phyloP scores from a whole-genome alignment of 768 basidiomycete genomes.

The Coprinopsis sp. region DNA sequence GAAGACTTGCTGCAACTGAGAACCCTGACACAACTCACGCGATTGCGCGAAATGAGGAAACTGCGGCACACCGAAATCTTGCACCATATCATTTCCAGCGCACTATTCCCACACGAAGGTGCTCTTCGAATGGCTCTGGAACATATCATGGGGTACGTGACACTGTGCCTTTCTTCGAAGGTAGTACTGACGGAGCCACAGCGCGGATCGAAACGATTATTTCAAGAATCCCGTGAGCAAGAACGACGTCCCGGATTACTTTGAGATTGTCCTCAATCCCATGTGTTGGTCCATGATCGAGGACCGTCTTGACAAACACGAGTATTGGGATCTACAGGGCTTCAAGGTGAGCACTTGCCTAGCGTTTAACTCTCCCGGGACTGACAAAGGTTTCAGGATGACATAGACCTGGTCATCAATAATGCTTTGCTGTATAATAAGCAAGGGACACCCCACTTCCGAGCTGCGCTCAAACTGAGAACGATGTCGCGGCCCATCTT shows the following conservation, averaged over 20 bases:
- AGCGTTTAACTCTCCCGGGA: not conserved
- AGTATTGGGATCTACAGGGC: conserved; percentile 71
- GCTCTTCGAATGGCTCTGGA: conserved; percentile 62
- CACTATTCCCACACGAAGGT: conserved; percentile 64
- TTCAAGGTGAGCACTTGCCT: conserved; percentile 53
- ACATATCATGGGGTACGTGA: conserved; percentile 55
- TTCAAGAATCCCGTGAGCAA: conserved; percentile 84
- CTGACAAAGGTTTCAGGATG: conserved; percentile 43
- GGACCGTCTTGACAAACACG: conserved; percentile 71
- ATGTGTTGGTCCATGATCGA: conserved; percentile 90
- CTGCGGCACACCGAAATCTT: conserved; percentile 62
- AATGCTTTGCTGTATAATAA: conserved; percentile 90
- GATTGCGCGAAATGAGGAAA: conserved; percentile 82
- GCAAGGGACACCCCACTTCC: conserved; percentile 64
- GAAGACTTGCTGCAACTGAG: conserved; percentile 75
- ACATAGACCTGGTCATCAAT: conserved; percentile 75
- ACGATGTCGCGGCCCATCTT: conserved; percentile 35
- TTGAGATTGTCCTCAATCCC: conserved; percentile 76
- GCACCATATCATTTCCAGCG: conserved; percentile 55
- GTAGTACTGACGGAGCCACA: conserved; percentile 24
- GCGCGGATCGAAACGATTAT: conserved; percentile 65
- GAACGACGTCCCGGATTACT: conserved; percentile 84
- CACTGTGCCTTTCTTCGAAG: not conserved
- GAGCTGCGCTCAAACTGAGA: conserved; percentile 62
- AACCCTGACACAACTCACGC: conserved; percentile 57